Percentiles rank a stretch among this genome's conserved stretches.
These are phyloP conservation scores for Aspergillus hancockii DNA, from an alignment of 495 filamentous ascomycete genomes.

Conservation along the genomic window DNA sequence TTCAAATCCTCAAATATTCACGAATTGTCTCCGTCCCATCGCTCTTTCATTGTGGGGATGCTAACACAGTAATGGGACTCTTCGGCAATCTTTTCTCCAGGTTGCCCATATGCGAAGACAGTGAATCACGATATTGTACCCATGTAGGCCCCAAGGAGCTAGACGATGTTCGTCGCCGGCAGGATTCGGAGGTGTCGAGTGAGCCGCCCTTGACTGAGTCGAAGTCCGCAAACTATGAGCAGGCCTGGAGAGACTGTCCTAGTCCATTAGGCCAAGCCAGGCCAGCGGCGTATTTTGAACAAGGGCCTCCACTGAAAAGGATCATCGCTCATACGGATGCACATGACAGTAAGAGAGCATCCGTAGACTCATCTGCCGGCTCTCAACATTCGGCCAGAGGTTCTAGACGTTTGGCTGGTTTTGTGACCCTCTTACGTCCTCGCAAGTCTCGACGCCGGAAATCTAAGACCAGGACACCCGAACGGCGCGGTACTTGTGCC, in stretches of 20 bases:
- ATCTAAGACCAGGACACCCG: background rate
- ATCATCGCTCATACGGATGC: background rate
- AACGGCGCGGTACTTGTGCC: background rate
- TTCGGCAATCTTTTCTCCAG: slow-evolving; percentile 11
- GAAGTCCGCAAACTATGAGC: background rate
- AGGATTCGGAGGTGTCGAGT: background rate
- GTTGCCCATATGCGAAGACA: slow-evolving; percentile 7
- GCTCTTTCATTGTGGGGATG: background rate
- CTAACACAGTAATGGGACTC: slow-evolving; percentile 10
- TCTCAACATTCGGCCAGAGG: slow-evolving; percentile 8
- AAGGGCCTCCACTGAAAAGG: background rate
- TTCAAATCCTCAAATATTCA: background rate
- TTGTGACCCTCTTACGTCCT: slow-evolving; percentile 21
- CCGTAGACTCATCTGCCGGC: background rate
- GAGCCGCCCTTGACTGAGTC: background rate
- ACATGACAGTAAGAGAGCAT: background rate
- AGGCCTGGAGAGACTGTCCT: background rate
- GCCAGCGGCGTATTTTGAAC: background rate
- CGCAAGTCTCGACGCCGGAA: slow-evolving; percentile 14
- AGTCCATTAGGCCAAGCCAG: background rate
- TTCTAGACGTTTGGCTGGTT: slow-evolving; percentile 17
- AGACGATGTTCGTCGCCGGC: background rate
- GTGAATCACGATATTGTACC: slow-evolving; percentile 6
- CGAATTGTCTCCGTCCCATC: background rate
- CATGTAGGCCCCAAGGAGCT: slow-evolving; percentile 3